Base-by-base conservation (phyloP, 768 basidiomycete genomes). In the Mrakia blollopis region DNA sequence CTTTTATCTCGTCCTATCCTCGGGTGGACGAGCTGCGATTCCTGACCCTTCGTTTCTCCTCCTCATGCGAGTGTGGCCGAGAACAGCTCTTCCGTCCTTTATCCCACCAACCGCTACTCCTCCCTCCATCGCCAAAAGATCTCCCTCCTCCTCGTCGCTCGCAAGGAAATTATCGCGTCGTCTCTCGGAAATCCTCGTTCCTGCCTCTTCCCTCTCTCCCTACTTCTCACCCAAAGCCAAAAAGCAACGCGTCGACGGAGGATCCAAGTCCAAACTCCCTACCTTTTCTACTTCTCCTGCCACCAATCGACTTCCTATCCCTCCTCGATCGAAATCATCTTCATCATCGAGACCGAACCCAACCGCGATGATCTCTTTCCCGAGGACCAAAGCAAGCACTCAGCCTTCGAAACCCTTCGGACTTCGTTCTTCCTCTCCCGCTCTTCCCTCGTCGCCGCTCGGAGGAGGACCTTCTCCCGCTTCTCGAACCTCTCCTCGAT, bases 121-220 rank as follows among this genome's bases (percentile, higher is more conserved):
- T 25, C 57, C 57, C 57, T 25, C 57, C n/a, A n/a, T 57, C 57
- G 25, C 25, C 57, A 57, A n/a, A 57, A 25, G 57, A 25, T 57
- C 57, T 28, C 57, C 57, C 23, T 25, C 57, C 9, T 57, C 57
- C 25, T n/a, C 28, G 25, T 25, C 28, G 9, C 23, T 25, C 57
- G n/a, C 25, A 5, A 57, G 57, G 25, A 57, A 28, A 25, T 25
- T 25, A 57, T n/a, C 23, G 8, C 57, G 25, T 57, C 57, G 57
- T 28, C 57, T 57, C 25, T 57, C 57, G 57, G 57, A 57, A 28
- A 57, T 57, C 57, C 57, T 57, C 57, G 57, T 57, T 57, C 57
- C 57, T n/a, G 57, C 57, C 23, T 57, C 57, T 9, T 57, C 57
- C 11, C 28, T 57, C 28, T 57, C 57, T 0, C 57, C 57, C 23